A percentile compares a stretch with the other conserved stretches of the same genome.
phyloP scores from a whole-genome alignment of 108 stramenopile species.

The Aurantiochytrium sp. region DNA sequence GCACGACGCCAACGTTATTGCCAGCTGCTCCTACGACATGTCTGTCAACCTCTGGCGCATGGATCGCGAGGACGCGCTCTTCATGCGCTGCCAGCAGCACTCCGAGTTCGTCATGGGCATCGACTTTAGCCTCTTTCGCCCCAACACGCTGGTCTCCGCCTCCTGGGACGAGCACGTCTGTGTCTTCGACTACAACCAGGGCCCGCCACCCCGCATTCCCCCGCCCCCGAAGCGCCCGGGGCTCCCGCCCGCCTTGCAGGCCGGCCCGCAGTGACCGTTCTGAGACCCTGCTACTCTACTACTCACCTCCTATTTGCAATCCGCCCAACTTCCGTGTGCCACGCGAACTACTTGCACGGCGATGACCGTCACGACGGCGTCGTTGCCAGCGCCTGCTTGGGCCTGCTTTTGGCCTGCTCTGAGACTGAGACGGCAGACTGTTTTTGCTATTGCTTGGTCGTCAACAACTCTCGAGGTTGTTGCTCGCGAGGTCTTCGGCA shows the following conservation, averaged over 20 bases:
- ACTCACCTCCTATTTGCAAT: too few relatives aligned
- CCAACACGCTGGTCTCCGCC: slow-evolving; percentile 33
- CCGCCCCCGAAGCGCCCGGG: background rate
- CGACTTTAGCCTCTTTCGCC: slow-evolving; percentile 36
- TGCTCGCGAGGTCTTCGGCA: too few relatives aligned
- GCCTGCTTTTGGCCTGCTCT: too few relatives aligned
- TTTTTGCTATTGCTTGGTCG: too few relatives aligned
- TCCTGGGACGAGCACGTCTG: slow-evolving; percentile 45
- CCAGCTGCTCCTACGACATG: slow-evolving; percentile 46
- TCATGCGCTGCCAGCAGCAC: slow-evolving; percentile 39
- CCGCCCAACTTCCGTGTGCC: too few relatives aligned
- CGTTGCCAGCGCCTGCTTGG: too few relatives aligned
- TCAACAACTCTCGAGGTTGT: too few relatives aligned
- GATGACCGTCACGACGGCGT: too few relatives aligned
- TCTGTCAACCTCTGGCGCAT: slow-evolving; percentile 41
- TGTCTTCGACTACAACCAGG: background rate
- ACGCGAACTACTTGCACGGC: too few relatives aligned
- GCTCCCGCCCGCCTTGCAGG: background rate
- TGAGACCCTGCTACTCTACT: too few relatives aligned
- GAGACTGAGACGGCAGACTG: too few relatives aligned
- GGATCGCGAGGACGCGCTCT: background rate
- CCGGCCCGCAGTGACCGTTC: too few relatives aligned
- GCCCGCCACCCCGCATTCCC: background rate
- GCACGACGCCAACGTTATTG: slow-evolving; percentile 34
- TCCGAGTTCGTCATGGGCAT: slow-evolving; percentile 44